Percentiles rank a stretch among this genome's conserved stretches.
phyloP scores from a whole-genome alignment of 768 basidiomycete genomes.

The Tephrocybe sp. region DNA sequence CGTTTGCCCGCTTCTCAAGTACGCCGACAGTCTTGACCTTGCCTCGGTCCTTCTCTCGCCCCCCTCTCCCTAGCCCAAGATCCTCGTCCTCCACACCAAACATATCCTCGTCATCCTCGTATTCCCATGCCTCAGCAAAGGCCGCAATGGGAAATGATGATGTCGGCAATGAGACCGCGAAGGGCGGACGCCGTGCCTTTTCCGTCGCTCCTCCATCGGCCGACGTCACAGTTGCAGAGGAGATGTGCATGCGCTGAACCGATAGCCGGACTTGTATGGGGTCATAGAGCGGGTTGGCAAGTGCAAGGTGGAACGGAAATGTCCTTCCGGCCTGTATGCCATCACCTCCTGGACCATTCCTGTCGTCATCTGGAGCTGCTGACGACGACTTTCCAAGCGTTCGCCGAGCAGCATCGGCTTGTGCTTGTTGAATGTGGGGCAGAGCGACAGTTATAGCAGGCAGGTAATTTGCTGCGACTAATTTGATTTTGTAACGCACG shows the following conservation, averaged over 20 bases:
- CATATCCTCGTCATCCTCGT: slow-evolving; percentile 95
- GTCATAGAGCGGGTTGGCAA: slow-evolving; percentile 96
- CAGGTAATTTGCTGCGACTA: slow-evolving; percentile 93
- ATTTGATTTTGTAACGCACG: slow-evolving; percentile 94
- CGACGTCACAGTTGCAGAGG: slow-evolving; percentile 34
- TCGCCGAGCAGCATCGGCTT: slow-evolving; percentile 43
- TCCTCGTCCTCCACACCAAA: slow-evolving; percentile 64
- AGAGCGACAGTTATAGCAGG: slow-evolving; percentile 79
- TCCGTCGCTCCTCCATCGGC: slow-evolving; percentile 43
- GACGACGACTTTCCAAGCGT: slow-evolving; percentile 39
- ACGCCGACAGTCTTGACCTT: slow-evolving; percentile 70
- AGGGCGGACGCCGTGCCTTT: slow-evolving; percentile 69
- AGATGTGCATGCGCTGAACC: slow-evolving; percentile 65
- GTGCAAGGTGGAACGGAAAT: slow-evolving; percentile 85
- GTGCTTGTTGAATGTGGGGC: slow-evolving; percentile 51
- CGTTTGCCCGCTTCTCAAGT: slow-evolving; percentile 87
- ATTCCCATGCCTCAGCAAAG: slow-evolving; percentile 97
- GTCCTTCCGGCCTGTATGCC: slow-evolving; percentile 73
- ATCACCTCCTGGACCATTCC: slow-evolving; percentile 25
- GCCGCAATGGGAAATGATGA: slow-evolving; percentile 81
- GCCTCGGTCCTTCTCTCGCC: slow-evolving; percentile 45
- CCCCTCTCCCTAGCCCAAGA: slow-evolving; percentile 31
- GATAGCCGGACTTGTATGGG: slow-evolving; percentile 90
- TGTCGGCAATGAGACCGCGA: slow-evolving; percentile 78
- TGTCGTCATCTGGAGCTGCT: slow-evolving; percentile 40